Percentiles rank a stretch among this genome's conserved stretches.
Evolutionary conservation across 2,329 filamentous ascomycete species (phyloP).

Genomic region (Ascochyta rabiei): DNA sequence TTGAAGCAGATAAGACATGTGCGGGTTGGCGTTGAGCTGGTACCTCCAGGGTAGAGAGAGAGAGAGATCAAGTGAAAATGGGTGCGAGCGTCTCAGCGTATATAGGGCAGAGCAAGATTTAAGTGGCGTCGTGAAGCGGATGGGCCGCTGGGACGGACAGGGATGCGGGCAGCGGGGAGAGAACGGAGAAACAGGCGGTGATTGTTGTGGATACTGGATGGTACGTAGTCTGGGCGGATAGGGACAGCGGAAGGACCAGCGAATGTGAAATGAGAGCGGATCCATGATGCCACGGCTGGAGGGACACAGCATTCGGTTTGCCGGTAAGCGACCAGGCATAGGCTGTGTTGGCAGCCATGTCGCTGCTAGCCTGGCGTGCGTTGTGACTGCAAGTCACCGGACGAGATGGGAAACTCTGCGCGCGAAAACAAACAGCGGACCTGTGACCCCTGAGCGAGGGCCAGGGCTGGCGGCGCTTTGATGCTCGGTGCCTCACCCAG

Average conservation of each 20-base stretch:
- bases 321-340: slow-evolving; percentile 24
- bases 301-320: slow-evolving; percentile 31
- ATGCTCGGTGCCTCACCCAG: slow-evolving; percentile 25
- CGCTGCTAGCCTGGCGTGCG: slow-evolving; percentile 26
- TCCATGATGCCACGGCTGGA: slow-evolving; percentile 33
- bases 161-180: slow-evolving; percentile 47
- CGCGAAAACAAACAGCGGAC: slow-evolving; percentile 25
- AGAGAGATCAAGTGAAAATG: slow-evolving; percentile 15
- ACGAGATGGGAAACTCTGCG: slow-evolving; percentile 28
- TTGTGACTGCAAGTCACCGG: slow-evolving; percentile 40
- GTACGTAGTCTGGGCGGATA: slow-evolving; percentile 47
- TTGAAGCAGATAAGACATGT: slow-evolving; percentile 40
- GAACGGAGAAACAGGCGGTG: slow-evolving; percentile 47
- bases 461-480: slow-evolving; percentile 42
- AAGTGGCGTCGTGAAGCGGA: slow-evolving; percentile 48
- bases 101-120: slow-evolving; percentile 49
- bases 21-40: slow-evolving; percentile 34
- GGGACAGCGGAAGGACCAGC: slow-evolving; percentile 45
- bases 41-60: slow-evolving; percentile 34
- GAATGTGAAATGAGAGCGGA: slow-evolving; percentile 39
- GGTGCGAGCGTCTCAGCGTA: slow-evolving; percentile 46
- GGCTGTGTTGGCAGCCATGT: slow-evolving; percentile 40
- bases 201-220: slow-evolving; percentile 40
- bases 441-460: slow-evolving; percentile 44
- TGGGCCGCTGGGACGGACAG: slow-evolving; percentile 42